Evolutionary conservation across 2,329 filamentous ascomycete genomes (phyloP), one percentile per base, ranked within the genome.

Genomic region (Ophiostoma tasmaniense): DNA sequence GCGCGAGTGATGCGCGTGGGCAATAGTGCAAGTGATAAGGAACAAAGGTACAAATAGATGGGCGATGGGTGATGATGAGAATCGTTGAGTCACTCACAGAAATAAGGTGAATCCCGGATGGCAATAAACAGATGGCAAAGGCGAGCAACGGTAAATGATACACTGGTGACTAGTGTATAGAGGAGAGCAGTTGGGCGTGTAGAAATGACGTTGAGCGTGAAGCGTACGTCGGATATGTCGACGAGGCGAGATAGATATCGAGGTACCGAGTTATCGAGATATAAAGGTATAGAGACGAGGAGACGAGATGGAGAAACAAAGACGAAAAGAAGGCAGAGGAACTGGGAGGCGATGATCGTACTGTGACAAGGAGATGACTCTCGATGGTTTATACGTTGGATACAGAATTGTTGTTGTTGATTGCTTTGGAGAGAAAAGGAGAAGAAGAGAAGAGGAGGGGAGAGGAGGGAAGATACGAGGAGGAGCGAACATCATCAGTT

Each of bases 331-430:
- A 73, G 76, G 76, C 78, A 79, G 76, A 77, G 82, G 72, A 71
- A 69, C 83, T 85, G 84, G 78, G 62, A 42, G 80, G 83, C 81
- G 83, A 86, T 79, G 78, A 83, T 83, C 84, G 80, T 81, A 83
- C 85, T 84, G 85, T 84, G 84, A 87, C 84, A 81, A 71, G 80
- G 79, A 81, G 81, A 80, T 79, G 77, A 84, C 81, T 84, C 84
- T 84, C 79, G 78, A 78, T 81, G 76, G 76, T 66, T 64, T 79
- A 81, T 80, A 79, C 77, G 76, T 77, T 77, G 76, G 76, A 75
- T 77, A 75, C 75, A 73, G 71, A 76, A 77, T 76, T 75, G 76
- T 79, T 80, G 75, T 78, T 79, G 78, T 80, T 83, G 83, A 80
- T 82, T 83, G 80, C 77, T 81, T 81, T 80, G 68, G 67, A 61